phyloP scores from a whole-genome alignment of 805 yeast species.

The Candida stauntonica region DNA sequence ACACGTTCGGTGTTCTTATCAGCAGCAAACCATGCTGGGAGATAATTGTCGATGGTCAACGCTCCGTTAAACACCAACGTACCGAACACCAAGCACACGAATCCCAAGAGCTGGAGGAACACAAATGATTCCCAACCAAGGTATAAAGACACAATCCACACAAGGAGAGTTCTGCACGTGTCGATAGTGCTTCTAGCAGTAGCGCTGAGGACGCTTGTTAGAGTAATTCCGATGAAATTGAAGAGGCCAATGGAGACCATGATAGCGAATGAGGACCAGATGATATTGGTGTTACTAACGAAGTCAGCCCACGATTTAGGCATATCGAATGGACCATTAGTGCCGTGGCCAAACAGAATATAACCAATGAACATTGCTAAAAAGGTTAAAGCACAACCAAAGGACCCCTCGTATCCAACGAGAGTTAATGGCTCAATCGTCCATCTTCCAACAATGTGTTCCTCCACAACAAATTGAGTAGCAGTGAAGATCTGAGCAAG shows the following conservation, averaged over 20 bases:
- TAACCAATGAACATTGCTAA: conserved; percentile 42
- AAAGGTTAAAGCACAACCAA: conserved; percentile 48
- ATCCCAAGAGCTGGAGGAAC: conserved; percentile 60
- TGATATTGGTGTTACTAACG: conserved; percentile 38
- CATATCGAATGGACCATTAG: conserved; percentile 48
- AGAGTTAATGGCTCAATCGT: conserved; percentile 56
- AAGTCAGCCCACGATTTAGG: conserved; percentile 46
- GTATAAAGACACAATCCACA: conserved; percentile 65
- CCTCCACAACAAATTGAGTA: conserved; percentile 74
- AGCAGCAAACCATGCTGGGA: conserved; percentile 44
- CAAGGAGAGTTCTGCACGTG: conserved; percentile 68
- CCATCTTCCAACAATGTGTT: conserved; percentile 51
- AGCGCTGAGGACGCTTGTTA: conserved; percentile 64
- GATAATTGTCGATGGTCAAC: conserved; percentile 44
- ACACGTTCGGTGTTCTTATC: conserved; percentile 25
- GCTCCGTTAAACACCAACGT: conserved; percentile 73
- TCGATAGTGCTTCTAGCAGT: conserved; percentile 78
- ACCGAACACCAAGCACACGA: conserved; percentile 59
- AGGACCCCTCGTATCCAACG: conserved; percentile 73
- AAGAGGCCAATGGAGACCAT: conserved; percentile 71
- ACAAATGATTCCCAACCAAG: conserved; percentile 76
- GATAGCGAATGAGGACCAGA: conserved; percentile 53
- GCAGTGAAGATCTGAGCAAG: conserved; percentile 68
- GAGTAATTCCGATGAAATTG: conserved; percentile 68
- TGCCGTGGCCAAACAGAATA: conserved; percentile 35